Conservation (phyloP, 345 rosid species). For the Carallia brachiata region DNA sequence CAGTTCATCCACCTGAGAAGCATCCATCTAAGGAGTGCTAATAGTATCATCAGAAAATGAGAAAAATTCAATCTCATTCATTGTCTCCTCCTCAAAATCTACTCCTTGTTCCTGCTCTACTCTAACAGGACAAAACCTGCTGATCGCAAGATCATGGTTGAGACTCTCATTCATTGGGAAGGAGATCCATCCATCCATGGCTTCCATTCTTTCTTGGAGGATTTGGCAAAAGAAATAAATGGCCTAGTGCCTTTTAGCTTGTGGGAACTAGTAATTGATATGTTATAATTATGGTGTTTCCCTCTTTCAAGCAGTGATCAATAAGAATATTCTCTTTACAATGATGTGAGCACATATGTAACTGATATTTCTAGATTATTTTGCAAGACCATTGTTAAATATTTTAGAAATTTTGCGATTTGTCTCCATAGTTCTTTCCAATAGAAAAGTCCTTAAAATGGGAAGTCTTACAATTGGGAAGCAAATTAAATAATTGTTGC, state of each 20-base stretch:
- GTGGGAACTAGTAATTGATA: not conserved
- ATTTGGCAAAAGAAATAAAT: constrained; percentile 2
- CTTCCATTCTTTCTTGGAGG: constrained; percentile 39
- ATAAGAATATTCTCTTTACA: constrained; percentile 22
- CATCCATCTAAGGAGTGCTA: constrained; percentile 26
- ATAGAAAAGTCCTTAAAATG: constrained; percentile 18
- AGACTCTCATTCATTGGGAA: constrained; percentile 37
- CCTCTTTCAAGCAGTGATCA: constrained; percentile 9
- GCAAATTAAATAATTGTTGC: not conserved
- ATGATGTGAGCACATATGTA: not conserved
- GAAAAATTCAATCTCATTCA: constrained; percentile 27
- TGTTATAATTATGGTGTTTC: constrained; percentile 21
- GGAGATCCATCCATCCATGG: constrained; percentile 34
- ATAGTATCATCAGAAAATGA: constrained; percentile 19
- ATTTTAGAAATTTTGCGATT: not conserved
- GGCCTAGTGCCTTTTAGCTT: not conserved
- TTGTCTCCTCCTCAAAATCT: constrained; percentile 34
- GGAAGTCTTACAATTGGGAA: constrained; percentile 42
- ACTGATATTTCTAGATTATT: not conserved
- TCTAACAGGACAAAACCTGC: constrained; percentile 63
- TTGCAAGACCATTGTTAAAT: not conserved
- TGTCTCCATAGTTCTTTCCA: not conserved
- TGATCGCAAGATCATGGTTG: constrained; percentile 56
- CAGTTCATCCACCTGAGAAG: constrained; percentile 49
- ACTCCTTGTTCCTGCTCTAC: constrained; percentile 39